A percentile compares a stretch with the other conserved stretches of the same genome.
These are phyloP conservation scores for Aaosphaeria pasadenensis DNA, from an alignment of 2,329 filamentous ascomycete species.

Conservation along the genomic window DNA sequence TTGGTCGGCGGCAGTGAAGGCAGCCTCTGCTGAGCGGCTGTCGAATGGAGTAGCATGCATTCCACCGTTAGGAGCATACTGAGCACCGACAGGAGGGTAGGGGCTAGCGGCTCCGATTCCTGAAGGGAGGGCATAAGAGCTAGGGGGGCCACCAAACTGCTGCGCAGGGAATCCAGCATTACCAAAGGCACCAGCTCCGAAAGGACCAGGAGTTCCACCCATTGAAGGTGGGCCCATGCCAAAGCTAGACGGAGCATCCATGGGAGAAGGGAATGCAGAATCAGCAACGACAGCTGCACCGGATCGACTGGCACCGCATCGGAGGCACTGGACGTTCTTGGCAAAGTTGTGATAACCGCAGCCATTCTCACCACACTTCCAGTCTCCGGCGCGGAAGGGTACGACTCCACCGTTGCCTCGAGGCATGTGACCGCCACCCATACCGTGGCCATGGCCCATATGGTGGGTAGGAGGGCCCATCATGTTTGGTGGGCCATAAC, in stretches of 20 bases:
- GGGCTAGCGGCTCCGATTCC: conserved; percentile 76
- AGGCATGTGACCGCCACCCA: conserved; percentile 52
- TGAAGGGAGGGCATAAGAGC: conserved; percentile 84
- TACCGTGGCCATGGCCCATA: conserved; percentile 54
- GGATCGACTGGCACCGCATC: conserved; percentile 91
- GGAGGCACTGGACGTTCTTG: conserved; percentile 97
- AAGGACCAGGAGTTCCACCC: conserved; percentile 66
- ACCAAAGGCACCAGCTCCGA: conserved; percentile 67
- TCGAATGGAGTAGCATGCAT: conserved; percentile 88
- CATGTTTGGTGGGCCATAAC: conserved; percentile 60
- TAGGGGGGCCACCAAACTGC: conserved; percentile 83
- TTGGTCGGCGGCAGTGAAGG: conserved; percentile 86
- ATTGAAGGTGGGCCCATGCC: conserved; percentile 87
- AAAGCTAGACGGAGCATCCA: conserved; percentile 81
- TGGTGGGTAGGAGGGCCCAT: conserved; percentile 60
- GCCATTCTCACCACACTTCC: conserved; percentile 97
- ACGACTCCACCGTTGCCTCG: conserved; percentile 85
- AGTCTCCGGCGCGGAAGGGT: conserved; percentile 96
- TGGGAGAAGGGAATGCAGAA: conserved; percentile 83
- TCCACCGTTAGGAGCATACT: conserved; percentile 72
- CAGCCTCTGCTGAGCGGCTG: conserved; percentile 88
- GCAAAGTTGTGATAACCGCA: conserved; percentile 99
- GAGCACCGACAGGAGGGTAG: conserved; percentile 73
- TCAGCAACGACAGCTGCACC: conserved; percentile 93
- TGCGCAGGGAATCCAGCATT: conserved; percentile 59